Evolutionary conservation across 2,329 filamentous ascomycete genomes (phyloP).

Genomic region (Pleomassaria siparia): DNA sequence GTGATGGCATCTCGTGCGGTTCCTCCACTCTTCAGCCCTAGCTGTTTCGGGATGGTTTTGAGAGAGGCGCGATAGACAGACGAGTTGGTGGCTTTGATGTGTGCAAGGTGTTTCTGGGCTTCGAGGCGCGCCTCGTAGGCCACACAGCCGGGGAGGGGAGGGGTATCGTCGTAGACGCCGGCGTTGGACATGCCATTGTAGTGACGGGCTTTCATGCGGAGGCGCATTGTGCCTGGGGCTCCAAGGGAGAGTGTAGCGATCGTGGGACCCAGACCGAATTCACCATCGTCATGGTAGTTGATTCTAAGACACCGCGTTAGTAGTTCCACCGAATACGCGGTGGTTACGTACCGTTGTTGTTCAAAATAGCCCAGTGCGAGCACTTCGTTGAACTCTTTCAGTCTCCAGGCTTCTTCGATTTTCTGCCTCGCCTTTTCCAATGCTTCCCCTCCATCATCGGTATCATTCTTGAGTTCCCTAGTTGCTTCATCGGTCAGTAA

Average conservation of each 20-base stretch:
- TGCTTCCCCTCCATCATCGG: not conserved
- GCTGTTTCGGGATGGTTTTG: slow-evolving; percentile 40
- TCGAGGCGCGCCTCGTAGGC: slow-evolving; percentile 39
- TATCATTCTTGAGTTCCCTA: not conserved
- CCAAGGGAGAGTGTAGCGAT: slow-evolving; percentile 63
- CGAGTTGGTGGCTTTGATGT: slow-evolving; percentile 18
- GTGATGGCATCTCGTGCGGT: slow-evolving; percentile 43
- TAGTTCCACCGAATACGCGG: no score
- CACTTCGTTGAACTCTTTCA: slow-evolving; percentile 62
- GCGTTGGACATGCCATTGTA: slow-evolving; percentile 39
- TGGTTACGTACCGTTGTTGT: slow-evolving; percentile 41
- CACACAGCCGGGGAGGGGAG: slow-evolving; percentile 30
- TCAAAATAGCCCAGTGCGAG: slow-evolving; percentile 66
- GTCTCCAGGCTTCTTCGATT: slow-evolving; percentile 10
- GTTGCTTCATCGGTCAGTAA: slow-evolving; percentile 38
- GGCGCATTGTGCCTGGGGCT: slow-evolving; percentile 58
- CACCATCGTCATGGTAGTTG: slow-evolving; percentile 67
- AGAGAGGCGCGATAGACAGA: slow-evolving; percentile 26
- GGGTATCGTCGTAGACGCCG: slow-evolving; percentile 34
- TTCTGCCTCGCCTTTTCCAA: slow-evolving; percentile 11
- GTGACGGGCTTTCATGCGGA: slow-evolving; percentile 59
- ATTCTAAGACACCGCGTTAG: slow-evolving; percentile 43
- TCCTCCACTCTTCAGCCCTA: slow-evolving; percentile 35
- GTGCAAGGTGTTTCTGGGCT: slow-evolving; percentile 30
- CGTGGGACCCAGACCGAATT: slow-evolving; percentile 62